Percentiles rank a stretch among this genome's conserved stretches.
Conservation (phyloP, 208 protist species). For the Crithidia mellificae region DNA sequence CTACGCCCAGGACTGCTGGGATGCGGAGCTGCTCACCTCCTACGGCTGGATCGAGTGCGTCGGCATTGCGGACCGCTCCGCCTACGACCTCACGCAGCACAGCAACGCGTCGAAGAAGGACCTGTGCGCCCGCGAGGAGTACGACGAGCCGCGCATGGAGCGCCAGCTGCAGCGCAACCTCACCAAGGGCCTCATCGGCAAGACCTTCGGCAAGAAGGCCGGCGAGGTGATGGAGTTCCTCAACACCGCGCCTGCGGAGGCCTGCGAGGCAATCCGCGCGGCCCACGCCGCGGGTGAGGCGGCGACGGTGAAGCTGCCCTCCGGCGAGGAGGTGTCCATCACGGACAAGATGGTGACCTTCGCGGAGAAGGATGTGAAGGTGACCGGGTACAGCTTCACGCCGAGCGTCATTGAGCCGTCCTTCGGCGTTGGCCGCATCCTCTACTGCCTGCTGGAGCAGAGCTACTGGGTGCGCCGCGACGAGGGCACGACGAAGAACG, state of each 20-base stretch:
- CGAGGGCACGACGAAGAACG: conserved; percentile 82
- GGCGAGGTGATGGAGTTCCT: conserved; percentile 85
- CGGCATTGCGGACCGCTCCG: conserved; percentile 98
- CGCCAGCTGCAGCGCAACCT: conserved; percentile 79
- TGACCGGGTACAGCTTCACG: conserved; percentile 91
- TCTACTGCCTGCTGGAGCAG: conserved; percentile 98
- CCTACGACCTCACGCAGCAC: conserved; percentile 97
- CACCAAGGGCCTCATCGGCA: conserved; percentile 92
- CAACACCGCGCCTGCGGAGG: conserved; percentile 61
- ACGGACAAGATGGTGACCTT: conserved; percentile 90
- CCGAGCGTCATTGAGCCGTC: conserved; percentile 99
- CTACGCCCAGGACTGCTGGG: conserved; percentile 99
- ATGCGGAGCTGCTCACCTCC: conserved; percentile 96
- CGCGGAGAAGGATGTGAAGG: conserved; percentile 87
- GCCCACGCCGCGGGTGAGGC: conserved; percentile 49
- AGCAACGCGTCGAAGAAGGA: conserved; percentile 85
- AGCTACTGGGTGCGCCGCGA: conserved; percentile 94
- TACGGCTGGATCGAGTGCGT: conserved; percentile 99
- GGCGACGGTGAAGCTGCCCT: conserved; percentile 41
- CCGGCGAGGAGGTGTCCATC: conserved; percentile 60
- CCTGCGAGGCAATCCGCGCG: conserved; percentile 57
- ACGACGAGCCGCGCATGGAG: conserved; percentile 81
- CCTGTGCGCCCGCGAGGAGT: conserved; percentile 92
- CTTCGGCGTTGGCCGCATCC: conserved; percentile 99
- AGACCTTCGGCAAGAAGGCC: conserved; percentile 89